Evolutionary conservation across 2,329 filamentous ascomycete genomes (phyloP), one percentile per base, ranked within the genome.

Genomic region (Scolecobasidium constrictum): DNA sequence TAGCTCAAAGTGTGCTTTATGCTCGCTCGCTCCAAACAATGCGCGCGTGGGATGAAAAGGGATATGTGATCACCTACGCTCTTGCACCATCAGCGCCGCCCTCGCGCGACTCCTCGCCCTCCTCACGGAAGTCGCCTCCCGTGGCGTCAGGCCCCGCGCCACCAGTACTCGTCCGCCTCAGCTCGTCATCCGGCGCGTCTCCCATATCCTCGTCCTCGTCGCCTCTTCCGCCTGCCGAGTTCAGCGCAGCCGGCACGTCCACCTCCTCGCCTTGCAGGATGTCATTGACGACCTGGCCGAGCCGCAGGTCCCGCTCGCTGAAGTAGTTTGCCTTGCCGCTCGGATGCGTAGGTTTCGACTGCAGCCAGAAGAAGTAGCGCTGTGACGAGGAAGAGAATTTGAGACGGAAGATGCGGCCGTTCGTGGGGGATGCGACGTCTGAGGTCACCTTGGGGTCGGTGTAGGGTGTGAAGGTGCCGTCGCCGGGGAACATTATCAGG

Each of bases 71-170:
- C 65, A 98, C 93, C 90, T 96, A 98, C 92, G 90, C 92, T 95
- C 92, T 80, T 68, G 86, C 93, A 58, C 93, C 92, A 66, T 96
- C 92, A 53, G 86, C 86, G 60, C 93, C 92, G 47, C 90, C 92
- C 65, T 94, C 87, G 67, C 93, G 76, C 50, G 90, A 78, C 52
- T 78, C 80, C 62, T 86, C 79, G 46, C 92, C 92, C 63, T 96
- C 92, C 62, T 93, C 81, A 63, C 88, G 78, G 53, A 94, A 69
- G 60, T 98, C 90, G 49, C 88, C 90, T 44, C 90, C 90, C 3
- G 88, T 94, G 42, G 88, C 88, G 63, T 75, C 87, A 44, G 84
- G 68, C 23, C 87, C 88, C 47, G 88, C 88, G 50, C 88, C 88
- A 47, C 87, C 87, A 52, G 78, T 81, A 31, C 35, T 41, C 13